Base-by-base conservation (phyloP, 2,329 filamentous ascomycete species). In the Colletotrichum sp. region DNA sequence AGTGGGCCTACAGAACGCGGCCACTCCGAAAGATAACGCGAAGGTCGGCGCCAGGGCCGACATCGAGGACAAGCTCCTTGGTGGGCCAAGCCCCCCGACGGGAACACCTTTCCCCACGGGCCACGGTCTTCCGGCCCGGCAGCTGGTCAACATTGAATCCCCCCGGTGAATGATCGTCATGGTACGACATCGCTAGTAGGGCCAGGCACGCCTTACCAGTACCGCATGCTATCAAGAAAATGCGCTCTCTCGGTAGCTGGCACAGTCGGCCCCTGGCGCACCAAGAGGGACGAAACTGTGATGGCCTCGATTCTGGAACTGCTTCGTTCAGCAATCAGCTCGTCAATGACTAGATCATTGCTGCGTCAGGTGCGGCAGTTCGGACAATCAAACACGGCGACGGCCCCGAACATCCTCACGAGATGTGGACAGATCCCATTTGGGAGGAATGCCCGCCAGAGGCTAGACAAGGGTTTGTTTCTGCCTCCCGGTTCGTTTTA, bases 331-430 rank as follows among this genome's bases (percentile, higher is more conserved):
- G 28, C 36, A 48, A 24, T 43, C 34, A 43, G 38, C 34, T 66
- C 16, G 34, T 30, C 16, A 34, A 71, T 71, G 43, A 21, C 43
- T 52, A 52, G 43, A 52, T 52, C 43, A 52, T 21, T 71, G 64
- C 64, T 76, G 72, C 58, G 57, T 57, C 64, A 77, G 68, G 43
- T 79, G 80, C 79, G 78, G 79, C 80, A 80, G 78, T 78, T 80
- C 79, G 77, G 80, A 69, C 80, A 81, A 82, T 82, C 79, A 82
- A 81, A 82, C 80, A 60, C 21, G 21, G 43, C 34, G 16, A n/a
- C 18, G 16, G 36, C 38, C n/a, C 26, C 28, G 24, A 64, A 15
- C 30, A 30, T 64, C 32, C 61, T 34, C 61, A 21, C n/a, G n/a
- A 64, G 34, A 64, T 24, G 32, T 38, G 34, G 63, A 64, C 61